Evolutionary conservation across 2,329 filamentous ascomycete genomes (phyloP), one percentile per base, ranked within the genome.

Genomic region (Trichoderma atrobrunneum): DNA sequence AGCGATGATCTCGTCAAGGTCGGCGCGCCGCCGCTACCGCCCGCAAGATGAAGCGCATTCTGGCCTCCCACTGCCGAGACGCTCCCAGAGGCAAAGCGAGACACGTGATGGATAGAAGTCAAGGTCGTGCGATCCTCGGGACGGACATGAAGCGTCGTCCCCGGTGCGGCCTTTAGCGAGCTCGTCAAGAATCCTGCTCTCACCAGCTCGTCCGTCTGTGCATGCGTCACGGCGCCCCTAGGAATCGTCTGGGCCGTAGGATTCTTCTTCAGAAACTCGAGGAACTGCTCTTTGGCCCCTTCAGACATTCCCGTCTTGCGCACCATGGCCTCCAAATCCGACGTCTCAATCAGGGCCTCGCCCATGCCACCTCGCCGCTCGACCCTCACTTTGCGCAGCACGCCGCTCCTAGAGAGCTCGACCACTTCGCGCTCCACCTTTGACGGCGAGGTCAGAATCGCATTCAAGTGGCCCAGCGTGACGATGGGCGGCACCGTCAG

Each of bases 61-160:
- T 84, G 81, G 5, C 92, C 92, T 1, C 92, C 92, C 0, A 94
- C 89, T 1, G 92, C 91, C 7, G 85, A 90, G 2, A 92, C 77
- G 3, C 90, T 90, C 16, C 92, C 92, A 1, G 92, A 91, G 6
- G 91, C 88, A 26, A 91, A 90, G 74, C 84, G 86, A 2, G 90
- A 88, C 26, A 92, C 88, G 30, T 85, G 86, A 48, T 90, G 87
- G 11, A 94, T 84, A 4, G 89, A 90, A 28, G 87, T 85, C 48
- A 91, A 82, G 11, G 86, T 88, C 18, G 86, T 85, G 74, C 84
- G 84, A 70, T 87, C 86, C 68, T 88, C 87, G 0, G 87, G 87
- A 3, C 87, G 83, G 12, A 84, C 79, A 62, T 84, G 83, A 12
- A 86, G 77, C 54, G 80, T 84, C 72, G 78, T 81, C 26, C 78